Percentiles rank a stretch among this genome's conserved stretches.
Evolutionary conservation across 2,329 filamentous ascomycete species (phyloP).

Genomic region (Aspergillus luchuensis): DNA sequence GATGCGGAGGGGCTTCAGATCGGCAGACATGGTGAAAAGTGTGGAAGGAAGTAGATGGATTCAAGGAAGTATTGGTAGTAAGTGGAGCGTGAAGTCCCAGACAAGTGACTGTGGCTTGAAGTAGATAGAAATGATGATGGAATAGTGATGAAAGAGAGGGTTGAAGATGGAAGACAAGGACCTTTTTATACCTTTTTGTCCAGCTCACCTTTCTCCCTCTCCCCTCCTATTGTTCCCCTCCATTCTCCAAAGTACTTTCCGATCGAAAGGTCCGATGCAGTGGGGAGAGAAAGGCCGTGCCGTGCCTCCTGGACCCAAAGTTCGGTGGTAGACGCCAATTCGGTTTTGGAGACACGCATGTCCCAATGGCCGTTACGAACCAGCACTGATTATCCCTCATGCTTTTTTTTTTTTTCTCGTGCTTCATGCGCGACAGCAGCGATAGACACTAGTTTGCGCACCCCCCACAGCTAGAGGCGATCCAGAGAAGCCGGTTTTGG

Average conservation of each 20-base stretch:
- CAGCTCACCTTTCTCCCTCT: background rate
- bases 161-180: slow-evolving; percentile 3
- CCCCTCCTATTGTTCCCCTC: background rate
- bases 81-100: no score
- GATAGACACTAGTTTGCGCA: no score
- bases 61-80: background rate
- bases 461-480: slow-evolving; percentile 2
- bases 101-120: no score
- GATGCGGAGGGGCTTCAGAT: slow-evolving; percentile 54
- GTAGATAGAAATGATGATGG: background rate
- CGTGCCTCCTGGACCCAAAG: slow-evolving; percentile 14
- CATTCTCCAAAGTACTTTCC: background rate
- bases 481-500: slow-evolving; percentile 4
- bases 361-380: background rate
- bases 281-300: background rate
- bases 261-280: background rate
- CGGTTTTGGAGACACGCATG: background rate
- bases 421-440: background rate
- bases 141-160: slow-evolving; percentile 8
- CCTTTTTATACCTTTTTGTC: slow-evolving; percentile 8
- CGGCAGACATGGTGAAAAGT: slow-evolving; percentile 31
- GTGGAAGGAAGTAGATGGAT: background rate
- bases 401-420: background rate
- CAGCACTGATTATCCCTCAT: background rate
- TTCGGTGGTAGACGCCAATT: background rate